Percentiles rank a stretch among this genome's conserved stretches.
Evolutionary conservation across 495 filamentous ascomycete species (phyloP).

Genomic region (Hypomontagnella monticulosa): DNA sequence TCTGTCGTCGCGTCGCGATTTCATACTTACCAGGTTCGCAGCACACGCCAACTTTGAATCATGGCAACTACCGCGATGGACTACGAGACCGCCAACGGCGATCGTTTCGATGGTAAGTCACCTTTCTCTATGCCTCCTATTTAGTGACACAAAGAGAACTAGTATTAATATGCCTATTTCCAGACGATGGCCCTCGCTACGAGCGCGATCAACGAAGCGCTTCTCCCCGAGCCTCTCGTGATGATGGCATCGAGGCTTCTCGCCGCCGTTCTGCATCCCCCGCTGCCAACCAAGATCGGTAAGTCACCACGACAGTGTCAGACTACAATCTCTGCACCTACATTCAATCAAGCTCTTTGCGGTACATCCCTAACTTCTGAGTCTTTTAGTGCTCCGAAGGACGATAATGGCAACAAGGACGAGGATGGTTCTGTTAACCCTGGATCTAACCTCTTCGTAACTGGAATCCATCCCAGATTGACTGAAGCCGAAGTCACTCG

Average conservation of each 20-base stretch:
- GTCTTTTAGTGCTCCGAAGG: slow-evolving; percentile 56
- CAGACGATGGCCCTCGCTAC: slow-evolving; percentile 81
- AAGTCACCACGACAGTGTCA: slow-evolving; percentile 49
- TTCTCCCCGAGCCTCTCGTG: slow-evolving; percentile 77
- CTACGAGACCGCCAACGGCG: slow-evolving; percentile 82
- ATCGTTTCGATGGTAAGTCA: slow-evolving; percentile 83
- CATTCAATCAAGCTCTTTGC: neutral
- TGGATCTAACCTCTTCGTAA: slow-evolving; percentile 98
- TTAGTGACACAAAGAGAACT: neutral
- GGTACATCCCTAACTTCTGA: slow-evolving; percentile 24
- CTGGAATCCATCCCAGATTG: slow-evolving; percentile 95
- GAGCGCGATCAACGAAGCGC: slow-evolving; percentile 87
- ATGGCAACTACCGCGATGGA: slow-evolving; percentile 74
- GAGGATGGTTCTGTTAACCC: slow-evolving; percentile 86
- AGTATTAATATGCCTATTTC: slow-evolving; percentile 18
- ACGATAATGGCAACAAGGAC: slow-evolving; percentile 64
- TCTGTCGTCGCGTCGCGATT: slow-evolving; percentile 30
- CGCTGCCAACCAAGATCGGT: slow-evolving; percentile 75
- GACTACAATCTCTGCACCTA: neutral
- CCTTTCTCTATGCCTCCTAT: neutral
- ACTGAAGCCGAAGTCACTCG: slow-evolving; percentile 89
- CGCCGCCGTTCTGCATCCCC: slow-evolving; percentile 83
- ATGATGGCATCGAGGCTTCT: slow-evolving; percentile 69
- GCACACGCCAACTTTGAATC: slow-evolving; percentile 23
- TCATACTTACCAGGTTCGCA: slow-evolving; percentile 33